Conservation (phyloP, 1,284 basidiomycete genomes). For the Kalmanozyma brasiliensis region DNA sequence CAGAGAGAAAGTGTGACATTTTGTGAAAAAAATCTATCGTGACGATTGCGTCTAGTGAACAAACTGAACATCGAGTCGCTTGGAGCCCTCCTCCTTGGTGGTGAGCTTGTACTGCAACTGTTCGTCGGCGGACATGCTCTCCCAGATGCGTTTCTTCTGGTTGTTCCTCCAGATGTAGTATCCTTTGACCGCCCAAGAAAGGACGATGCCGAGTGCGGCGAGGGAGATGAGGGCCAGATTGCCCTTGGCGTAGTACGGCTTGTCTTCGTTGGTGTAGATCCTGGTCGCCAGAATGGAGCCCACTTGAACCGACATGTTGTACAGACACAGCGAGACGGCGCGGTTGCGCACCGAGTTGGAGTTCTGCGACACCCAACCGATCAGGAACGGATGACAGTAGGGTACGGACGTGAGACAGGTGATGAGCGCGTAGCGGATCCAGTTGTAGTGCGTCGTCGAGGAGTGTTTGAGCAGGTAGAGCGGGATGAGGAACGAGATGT, state of each 20-base stretch:
- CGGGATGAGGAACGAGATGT: conserved; percentile 29
- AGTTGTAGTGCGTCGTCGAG: conserved; percentile 14
- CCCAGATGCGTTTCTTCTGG: conserved; percentile 35
- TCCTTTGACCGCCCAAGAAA: conserved; percentile 39
- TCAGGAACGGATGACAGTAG: conserved; percentile 45
- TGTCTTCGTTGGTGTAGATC: conserved; percentile 50
- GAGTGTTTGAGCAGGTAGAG: conserved; percentile 29
- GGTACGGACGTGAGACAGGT: conserved; percentile 40
- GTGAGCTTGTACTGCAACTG: conserved; percentile 44
- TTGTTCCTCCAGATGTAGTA: conserved; percentile 51
- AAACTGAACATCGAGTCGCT: conserved; percentile 44
- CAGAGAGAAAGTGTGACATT: no score
- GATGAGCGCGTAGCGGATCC: conserved; percentile 45
- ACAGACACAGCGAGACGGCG: conserved; percentile 43
- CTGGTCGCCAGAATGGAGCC: conserved; percentile 40
- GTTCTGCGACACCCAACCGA: conserved; percentile 35
- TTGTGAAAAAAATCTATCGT: no score
- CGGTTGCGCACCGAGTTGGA: conserved; percentile 48
- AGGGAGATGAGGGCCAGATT: conserved; percentile 41
- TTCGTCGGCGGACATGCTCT: conserved; percentile 22
- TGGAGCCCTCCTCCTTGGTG: conserved; percentile 44
- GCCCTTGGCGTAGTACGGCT: conserved; percentile 49
- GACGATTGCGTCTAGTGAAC: conserved; percentile 21
- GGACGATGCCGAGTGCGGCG: conserved; percentile 26
- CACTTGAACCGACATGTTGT: conserved; percentile 58